Percentiles rank a stretch among this genome's conserved stretches.
Evolutionary conservation across 371 early-diverging fungal genomes (phyloP).

Genomic region (Mortierella sp.): DNA sequence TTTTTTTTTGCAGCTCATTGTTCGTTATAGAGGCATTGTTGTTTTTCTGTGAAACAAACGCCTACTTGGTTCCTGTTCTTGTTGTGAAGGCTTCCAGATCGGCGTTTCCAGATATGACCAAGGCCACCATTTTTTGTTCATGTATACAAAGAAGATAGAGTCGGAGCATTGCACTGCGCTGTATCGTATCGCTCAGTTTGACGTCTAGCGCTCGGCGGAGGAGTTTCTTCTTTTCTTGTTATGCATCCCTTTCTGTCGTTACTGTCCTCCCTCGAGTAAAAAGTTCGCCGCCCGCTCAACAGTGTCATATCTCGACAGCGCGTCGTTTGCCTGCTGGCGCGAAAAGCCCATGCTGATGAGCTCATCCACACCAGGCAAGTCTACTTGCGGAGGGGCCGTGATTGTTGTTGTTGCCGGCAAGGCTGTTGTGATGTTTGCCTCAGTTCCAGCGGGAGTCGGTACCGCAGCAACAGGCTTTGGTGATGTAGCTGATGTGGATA

Average conservation of each 20-base stretch:
- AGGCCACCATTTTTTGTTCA: no score
- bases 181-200: no score
- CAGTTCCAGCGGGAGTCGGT: not conserved
- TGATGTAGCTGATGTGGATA: not conserved
- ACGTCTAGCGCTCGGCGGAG: no score
- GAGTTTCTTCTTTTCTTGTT: not conserved
- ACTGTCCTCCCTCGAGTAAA: constrained; percentile 66
- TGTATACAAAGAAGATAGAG: no score
- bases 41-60: no score
- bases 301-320: constrained; percentile 79
- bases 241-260: not conserved
- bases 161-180: no score
- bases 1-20: no score
- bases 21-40: no score
- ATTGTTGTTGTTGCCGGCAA: constrained; percentile 6
- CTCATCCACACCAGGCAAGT: constrained; percentile 57
- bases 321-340: constrained; percentile 78
- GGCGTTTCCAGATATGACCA: no score
- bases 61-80: no score
- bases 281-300: constrained; percentile 85
- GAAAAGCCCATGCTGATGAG: constrained; percentile 82
- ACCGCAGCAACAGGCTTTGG: constrained; percentile 5
- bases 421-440: constrained; percentile 2
- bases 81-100: no score
- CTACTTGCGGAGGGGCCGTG: constrained; percentile 33